Conservation (phyloP, 441 rosid genomes). For the Corymbia citriodora region DNA sequence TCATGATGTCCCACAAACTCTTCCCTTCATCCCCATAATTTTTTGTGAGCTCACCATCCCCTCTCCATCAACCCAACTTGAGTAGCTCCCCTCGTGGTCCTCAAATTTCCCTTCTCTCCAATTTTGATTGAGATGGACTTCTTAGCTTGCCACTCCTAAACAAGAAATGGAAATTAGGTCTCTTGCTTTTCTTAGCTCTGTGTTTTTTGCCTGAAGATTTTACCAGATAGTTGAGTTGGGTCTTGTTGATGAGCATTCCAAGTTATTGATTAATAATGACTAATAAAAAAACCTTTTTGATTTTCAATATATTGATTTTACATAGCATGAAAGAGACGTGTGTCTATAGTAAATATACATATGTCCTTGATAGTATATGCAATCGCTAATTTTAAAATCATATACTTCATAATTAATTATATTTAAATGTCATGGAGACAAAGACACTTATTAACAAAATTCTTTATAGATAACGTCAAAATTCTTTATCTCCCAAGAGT, state of each 20-base stretch:
- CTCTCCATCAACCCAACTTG: background rate
- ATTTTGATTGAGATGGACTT: background rate
- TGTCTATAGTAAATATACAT: background rate
- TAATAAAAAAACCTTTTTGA: accelerated
- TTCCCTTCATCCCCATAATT: background rate
- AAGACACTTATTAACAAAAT: background rate
- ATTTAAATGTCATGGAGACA: background rate
- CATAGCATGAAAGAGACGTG: accelerated
- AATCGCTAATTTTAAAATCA: accelerated
- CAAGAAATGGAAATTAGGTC: background rate
- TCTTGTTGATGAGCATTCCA: accelerated
- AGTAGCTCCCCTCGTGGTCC: background rate
- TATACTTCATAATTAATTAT: accelerated
- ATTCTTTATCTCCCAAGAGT: background rate
- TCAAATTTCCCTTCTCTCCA: background rate
- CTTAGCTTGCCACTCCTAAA: background rate
- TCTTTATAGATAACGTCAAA: background rate
- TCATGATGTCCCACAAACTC: background rate
- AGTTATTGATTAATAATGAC: background rate
- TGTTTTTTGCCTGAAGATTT: no score
- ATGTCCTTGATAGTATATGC: accelerated
- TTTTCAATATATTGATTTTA: background rate
- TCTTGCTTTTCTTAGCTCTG: background rate
- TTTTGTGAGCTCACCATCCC: background rate
- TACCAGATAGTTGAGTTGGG: accelerated